These are phyloP conservation scores for Epichloe typhina DNA, from an alignment of 2,329 filamentous ascomycete species.

Conservation along the genomic window DNA sequence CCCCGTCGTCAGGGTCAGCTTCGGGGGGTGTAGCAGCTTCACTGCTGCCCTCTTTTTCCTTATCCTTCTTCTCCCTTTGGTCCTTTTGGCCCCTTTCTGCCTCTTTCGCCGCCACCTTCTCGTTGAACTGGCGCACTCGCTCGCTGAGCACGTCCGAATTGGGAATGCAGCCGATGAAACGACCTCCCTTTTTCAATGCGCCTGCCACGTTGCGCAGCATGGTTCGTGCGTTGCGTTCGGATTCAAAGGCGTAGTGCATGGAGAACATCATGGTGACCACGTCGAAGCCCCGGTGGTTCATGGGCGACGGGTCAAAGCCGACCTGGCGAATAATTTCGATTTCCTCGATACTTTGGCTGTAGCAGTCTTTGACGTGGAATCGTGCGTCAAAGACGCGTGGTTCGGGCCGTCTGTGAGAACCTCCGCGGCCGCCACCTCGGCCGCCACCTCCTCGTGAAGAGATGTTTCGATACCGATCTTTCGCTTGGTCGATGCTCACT, in stretches of 20 bases:
- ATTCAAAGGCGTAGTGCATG: slow-evolving; percentile 97
- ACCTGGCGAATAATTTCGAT: slow-evolving; percentile 73
- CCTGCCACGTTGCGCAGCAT: slow-evolving; percentile 93
- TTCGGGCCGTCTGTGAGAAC: slow-evolving; percentile 32
- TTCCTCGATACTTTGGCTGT: slow-evolving; percentile 69
- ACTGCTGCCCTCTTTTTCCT: neutral
- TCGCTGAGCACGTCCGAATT: slow-evolving; percentile 83
- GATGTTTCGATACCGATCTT: slow-evolving; percentile 71
- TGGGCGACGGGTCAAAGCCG: slow-evolving; percentile 67
- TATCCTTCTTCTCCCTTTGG: slow-evolving; percentile 15
- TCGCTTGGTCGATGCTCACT: slow-evolving; percentile 80
- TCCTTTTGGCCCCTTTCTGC: slow-evolving; percentile 27
- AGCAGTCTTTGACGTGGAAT: slow-evolving; percentile 88
- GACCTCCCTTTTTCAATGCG: slow-evolving; percentile 80
- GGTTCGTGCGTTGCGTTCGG: slow-evolving; percentile 71
- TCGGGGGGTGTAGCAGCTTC: slow-evolving; percentile 6
- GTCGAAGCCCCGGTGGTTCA: slow-evolving; percentile 75
- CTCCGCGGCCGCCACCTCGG: slow-evolving; percentile 40
- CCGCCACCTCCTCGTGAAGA: slow-evolving; percentile 43
- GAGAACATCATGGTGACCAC: slow-evolving; percentile 99
- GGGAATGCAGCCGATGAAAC: slow-evolving; percentile 92
- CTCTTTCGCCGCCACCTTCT: slow-evolving; percentile 28
- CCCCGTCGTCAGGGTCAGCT: slow-evolving; percentile 26
- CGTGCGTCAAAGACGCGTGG: slow-evolving; percentile 66
- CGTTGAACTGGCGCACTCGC: slow-evolving; percentile 66